phyloP scores from a whole-genome alignment of 1,284 basidiomycete species.

The Porphyrellus sp. region DNA sequence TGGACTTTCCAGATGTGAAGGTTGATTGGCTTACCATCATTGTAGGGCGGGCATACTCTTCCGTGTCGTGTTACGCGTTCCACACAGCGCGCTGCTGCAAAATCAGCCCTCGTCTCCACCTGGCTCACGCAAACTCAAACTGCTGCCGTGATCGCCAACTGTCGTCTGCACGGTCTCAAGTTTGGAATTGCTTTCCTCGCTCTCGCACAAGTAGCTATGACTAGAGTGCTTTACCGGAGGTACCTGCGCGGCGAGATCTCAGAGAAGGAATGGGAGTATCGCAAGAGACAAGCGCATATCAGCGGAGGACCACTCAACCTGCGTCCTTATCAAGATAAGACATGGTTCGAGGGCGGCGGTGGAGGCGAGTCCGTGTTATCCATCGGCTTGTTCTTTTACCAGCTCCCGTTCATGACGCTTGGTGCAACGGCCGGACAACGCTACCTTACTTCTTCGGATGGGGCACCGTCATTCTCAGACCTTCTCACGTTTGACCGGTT shows the following conservation, averaged over 20 bases:
- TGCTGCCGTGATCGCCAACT: constrained; percentile 34
- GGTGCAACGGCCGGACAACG: constrained; percentile 18
- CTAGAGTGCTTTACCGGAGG: constrained; percentile 24
- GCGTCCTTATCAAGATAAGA: constrained; percentile 47
- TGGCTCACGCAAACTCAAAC: constrained; percentile 33
- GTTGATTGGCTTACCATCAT: too few relatives aligned
- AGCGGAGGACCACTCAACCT: constrained; percentile 48
- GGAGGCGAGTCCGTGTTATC: constrained; percentile 10
- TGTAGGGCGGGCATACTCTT: constrained; percentile 43
- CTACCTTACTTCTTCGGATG: constrained; percentile 26
- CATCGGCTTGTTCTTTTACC: constrained; percentile 45
- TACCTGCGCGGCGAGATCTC: constrained; percentile 48
- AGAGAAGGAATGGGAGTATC: constrained; percentile 51
- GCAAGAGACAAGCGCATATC: constrained; percentile 48
- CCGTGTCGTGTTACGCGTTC: constrained; percentile 40
- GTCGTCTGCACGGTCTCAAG: constrained; percentile 44
- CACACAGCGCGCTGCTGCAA: constrained; percentile 39
- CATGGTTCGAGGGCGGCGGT: constrained; percentile 49
- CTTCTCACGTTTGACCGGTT: constrained; percentile 38
- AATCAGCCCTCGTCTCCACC: constrained; percentile 28
- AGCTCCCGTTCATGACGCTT: constrained; percentile 52
- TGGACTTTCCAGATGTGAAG: too few relatives aligned
- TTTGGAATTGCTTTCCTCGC: constrained; percentile 52
- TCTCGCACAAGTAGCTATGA: constrained; percentile 51
- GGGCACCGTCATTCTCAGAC: constrained; percentile 39